Evolutionary conservation across 306 rosid genomes (phyloP), one percentile per base, ranked within the genome.

Genomic region (Clitoria ternatea): DNA sequence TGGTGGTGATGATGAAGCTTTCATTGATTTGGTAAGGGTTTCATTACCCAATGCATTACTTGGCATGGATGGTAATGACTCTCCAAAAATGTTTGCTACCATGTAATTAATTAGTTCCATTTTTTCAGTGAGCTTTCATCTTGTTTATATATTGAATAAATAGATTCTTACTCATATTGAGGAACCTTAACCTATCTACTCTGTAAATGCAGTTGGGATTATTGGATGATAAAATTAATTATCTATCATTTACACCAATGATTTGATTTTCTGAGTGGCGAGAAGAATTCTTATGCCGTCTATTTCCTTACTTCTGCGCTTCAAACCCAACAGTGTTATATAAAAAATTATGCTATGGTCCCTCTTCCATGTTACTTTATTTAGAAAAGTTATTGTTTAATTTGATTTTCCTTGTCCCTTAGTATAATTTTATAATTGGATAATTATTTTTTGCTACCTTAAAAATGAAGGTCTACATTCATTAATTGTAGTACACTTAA

Each of bases 61-160:
- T 77, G 99, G 99, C 63, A 91, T 95, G 97, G 99, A 95, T 77
- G 99, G 96, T 71, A 95, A 95, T 37, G 99, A 95, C 77, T 96
- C 99, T 85, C 99, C 99, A 12, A 95, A 95, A 87, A 95, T 97
- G 48, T 79, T 91, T 89, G 99, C 97, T 74, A 95, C 99, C 71
- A 95, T 95, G 97, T 97, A 89, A 73, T 81, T 95, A 66, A 85
- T 95, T 73, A 97, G 96, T 78, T 91, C 99, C 64, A 81, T 95
- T 59, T 89, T 95, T 76, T 95, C 99, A 82, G 99, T 95, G 83
- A 89, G 99, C 18, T 59, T 54, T 30, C 78, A 64, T 71, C 40
- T 20, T 66, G 19, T 27, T 63, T 42, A 55, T 63, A 45, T 62
- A 45, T 54, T 12, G 56, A 36, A 67, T 11, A n/a, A 66, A 61